Conservation (phyloP, 257 asterid species). For the Nicotiana knightiana region DNA sequence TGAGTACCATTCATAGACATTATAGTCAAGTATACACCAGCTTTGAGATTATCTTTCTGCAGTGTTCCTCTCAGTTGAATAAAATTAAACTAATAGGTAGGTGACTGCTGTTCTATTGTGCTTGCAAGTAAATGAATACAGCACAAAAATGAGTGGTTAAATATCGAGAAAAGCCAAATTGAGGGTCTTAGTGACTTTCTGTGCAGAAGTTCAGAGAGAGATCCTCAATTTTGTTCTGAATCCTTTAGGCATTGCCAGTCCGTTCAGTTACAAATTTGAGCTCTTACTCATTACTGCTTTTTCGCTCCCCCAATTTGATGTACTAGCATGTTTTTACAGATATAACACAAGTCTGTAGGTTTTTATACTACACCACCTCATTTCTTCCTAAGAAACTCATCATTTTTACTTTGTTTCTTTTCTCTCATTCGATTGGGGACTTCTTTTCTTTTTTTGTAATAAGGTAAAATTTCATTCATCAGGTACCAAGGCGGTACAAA, state of each 20-base stretch:
- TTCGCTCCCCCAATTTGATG: not conserved
- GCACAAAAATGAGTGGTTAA: not conserved
- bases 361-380: not conserved
- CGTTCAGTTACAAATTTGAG: not conserved
- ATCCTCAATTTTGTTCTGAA: not conserved
- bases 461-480: no score
- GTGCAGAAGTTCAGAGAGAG: not conserved
- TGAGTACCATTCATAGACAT: not conserved
- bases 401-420: not conserved
- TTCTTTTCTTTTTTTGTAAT: no score
- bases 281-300: not conserved
- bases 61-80: not conserved
- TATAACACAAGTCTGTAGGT: not conserved
- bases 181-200: not conserved
- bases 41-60: not conserved
- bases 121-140: not conserved
- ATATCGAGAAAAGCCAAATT: not conserved
- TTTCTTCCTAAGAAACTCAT: not conserved
- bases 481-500: no score
- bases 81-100: not conserved
- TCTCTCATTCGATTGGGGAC: not conserved
- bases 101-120: not conserved
- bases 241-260: not conserved
- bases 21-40: not conserved
- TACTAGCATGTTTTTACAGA: not conserved